phyloP scores from a whole-genome alignment of 2,329 filamentous ascomycete genomes.

The Cytospora schulzeri region DNA sequence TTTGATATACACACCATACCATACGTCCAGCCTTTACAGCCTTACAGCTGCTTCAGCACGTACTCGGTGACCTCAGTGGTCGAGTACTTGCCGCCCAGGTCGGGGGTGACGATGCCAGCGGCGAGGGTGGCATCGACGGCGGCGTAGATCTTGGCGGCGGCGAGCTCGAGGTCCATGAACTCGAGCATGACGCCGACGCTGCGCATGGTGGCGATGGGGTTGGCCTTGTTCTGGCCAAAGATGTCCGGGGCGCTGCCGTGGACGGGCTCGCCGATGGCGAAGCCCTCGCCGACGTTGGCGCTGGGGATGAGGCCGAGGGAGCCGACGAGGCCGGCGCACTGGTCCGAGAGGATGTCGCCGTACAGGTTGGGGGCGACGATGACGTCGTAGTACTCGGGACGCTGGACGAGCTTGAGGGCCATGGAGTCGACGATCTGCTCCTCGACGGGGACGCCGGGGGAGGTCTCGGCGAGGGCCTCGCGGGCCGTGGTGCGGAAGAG shows the following conservation, averaged over 20 bases:
- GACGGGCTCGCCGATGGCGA: constrained; percentile 97
- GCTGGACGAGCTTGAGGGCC: constrained; percentile 99
- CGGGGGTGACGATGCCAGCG: constrained; percentile 82
- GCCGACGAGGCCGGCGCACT: constrained; percentile 90
- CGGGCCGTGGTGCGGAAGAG: constrained; percentile 85
- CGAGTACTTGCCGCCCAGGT: constrained; percentile 83
- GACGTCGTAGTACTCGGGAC: constrained; percentile 93
- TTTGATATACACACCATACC: not conserved
- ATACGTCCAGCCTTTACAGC: not conserved
- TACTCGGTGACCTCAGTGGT: constrained; percentile 88
- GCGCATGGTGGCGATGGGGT: constrained; percentile 92
- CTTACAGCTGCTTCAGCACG: constrained; percentile 80
- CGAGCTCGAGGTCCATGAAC: constrained; percentile 84
- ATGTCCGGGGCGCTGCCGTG: constrained; percentile 97
- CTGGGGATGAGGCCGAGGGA: constrained; percentile 89
- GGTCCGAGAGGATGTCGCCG: constrained; percentile 94
- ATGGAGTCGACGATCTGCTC: constrained; percentile 99
- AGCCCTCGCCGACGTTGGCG: constrained; percentile 91
- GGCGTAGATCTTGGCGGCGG: constrained; percentile 85
- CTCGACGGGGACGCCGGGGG: constrained; percentile 67
- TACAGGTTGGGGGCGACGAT: constrained; percentile 98
- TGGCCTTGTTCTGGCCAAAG: constrained; percentile 87
- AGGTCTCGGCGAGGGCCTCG: constrained; percentile 66
- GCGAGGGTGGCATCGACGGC: constrained; percentile 90
- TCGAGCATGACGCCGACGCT: constrained; percentile 94